A percentile compares a stretch with the other conserved stretches of the same genome.
Evolutionary conservation across 2,329 filamentous ascomycete genomes (phyloP).

Genomic region (Ilyonectria robusta): DNA sequence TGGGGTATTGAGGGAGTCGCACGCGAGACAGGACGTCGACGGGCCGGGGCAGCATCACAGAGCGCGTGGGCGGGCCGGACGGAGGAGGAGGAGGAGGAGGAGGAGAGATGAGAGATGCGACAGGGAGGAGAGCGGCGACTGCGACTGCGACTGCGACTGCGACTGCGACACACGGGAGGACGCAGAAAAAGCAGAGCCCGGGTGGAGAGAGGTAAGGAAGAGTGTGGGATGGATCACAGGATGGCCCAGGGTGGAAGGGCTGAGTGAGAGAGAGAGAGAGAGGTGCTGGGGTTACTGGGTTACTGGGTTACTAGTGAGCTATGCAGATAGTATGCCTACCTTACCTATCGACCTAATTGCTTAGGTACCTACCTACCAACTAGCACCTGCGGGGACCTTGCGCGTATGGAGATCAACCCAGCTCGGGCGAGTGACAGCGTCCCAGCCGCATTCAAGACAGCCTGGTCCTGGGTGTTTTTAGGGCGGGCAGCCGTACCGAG

Average conservation of each 20-base stretch:
- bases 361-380: background rate
- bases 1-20: slow-evolving; percentile 36
- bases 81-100: background rate
- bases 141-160: background rate
- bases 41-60: slow-evolving; percentile 31
- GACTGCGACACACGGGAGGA: background rate
- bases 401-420: background rate
- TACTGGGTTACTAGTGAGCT: background rate
- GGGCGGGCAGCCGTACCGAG: slow-evolving; percentile 15
- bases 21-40: slow-evolving; percentile 26
- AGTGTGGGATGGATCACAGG: slow-evolving; percentile 33
- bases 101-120: background rate
- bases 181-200: background rate
- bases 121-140: background rate
- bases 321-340: slow-evolving; percentile 10
- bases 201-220: slow-evolving; percentile 21
- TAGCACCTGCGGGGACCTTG: background rate
- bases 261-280: slow-evolving; percentile 16
- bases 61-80: slow-evolving; percentile 2
- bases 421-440: background rate
- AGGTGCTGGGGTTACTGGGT: background rate
- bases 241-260: slow-evolving; percentile 26
- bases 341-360: background rate
- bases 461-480: slow-evolving; percentile 1
- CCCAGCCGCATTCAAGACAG: background rate